Evolutionary conservation across 2,329 filamentous ascomycete species (phyloP), one percentile per base, ranked within the genome.

Genomic region (Scortechinia acanthostroma): DNA sequence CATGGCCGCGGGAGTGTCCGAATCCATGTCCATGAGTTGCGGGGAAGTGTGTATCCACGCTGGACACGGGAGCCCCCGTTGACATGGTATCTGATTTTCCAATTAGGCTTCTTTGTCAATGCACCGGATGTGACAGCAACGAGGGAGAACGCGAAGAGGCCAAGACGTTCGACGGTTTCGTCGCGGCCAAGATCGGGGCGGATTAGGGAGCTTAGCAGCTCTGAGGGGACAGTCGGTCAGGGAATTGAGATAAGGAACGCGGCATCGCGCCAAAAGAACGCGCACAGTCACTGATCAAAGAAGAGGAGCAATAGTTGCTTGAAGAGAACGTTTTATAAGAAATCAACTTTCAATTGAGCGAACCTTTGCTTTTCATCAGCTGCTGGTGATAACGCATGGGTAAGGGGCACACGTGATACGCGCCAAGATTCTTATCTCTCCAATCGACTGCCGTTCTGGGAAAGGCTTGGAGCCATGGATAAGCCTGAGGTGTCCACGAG

Each of bases 21-120:
- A 55, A 56, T 22, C 50, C 52, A 46, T 62, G 52, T 19, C 48
- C 51, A 47, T 52, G 53, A 47, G 50, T 48, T 37, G 46, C 45
- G 17, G 51, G 50, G 44, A 55, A 17, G 6, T 40, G 6, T 50
- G 42, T 53, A 46, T 62, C 55, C 55, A 55, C 54, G 42, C 46
- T 54, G 48, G 56, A 55, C 46, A 54, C 51, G 48, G 55, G 52
- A 42, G 53, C 49, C 49, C 56, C 58, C 48, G 55, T 58, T 46
- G 60, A 61, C 61, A 64, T 64, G 45, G 44, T 60, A 4, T 5
- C 14, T 42, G 17, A 25, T n/a, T 47, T 45, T 10, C n/a, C 10
- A 30, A 30, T 44, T 30, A 44, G 25, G 40, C 21, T 49, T 47
- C 47, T 48, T 47, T 48, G 49, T 44, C 50, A 51, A 47, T 43